Evolutionary conservation across 2,329 filamentous ascomycete species (phyloP).

Genomic region (Pseudogymnoascus pannorum): DNA sequence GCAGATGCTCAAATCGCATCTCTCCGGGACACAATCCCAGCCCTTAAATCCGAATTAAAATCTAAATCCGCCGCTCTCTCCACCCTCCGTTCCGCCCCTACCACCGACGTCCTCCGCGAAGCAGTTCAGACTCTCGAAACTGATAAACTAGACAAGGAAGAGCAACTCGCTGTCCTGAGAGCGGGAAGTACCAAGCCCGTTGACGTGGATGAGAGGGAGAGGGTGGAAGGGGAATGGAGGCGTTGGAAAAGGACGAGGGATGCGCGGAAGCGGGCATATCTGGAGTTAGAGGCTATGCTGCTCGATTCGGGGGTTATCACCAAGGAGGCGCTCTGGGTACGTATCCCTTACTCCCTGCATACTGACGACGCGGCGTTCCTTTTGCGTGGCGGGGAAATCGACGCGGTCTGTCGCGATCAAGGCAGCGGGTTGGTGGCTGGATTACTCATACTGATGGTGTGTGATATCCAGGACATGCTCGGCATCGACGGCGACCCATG

Average conservation of each 20-base stretch:
- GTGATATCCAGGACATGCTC: neutral
- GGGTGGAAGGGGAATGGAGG: constrained; percentile 39
- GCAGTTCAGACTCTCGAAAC: constrained; percentile 36
- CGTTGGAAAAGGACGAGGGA: constrained; percentile 33
- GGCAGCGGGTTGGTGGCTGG: neutral
- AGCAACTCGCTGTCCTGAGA: constrained; percentile 35
- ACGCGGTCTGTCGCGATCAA: neutral
- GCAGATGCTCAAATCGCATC: constrained; percentile 41
- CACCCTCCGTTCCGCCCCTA: constrained; percentile 36
- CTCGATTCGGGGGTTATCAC: constrained; percentile 35
- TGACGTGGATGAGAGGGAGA: constrained; percentile 39
- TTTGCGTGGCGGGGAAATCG: neutral
- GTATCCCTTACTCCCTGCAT: constrained; percentile 5
- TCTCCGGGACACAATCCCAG: constrained; percentile 38
- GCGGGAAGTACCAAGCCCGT: constrained; percentile 35
- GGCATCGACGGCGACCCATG: constrained; percentile 3
- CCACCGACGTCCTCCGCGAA: constrained; percentile 41
- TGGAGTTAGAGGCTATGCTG: constrained; percentile 33
- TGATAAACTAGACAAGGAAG: constrained; percentile 36
- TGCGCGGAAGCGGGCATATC: constrained; percentile 26
- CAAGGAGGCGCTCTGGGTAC: constrained; percentile 42
- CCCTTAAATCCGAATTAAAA: constrained; percentile 44
- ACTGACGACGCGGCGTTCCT: neutral
- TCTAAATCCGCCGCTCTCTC: constrained; percentile 37
- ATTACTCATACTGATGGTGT: neutral